Percentiles rank a stretch among this genome's conserved stretches.
phyloP scores from a whole-genome alignment of 495 filamentous ascomycete species.

The Chlorociboria aeruginascens region DNA sequence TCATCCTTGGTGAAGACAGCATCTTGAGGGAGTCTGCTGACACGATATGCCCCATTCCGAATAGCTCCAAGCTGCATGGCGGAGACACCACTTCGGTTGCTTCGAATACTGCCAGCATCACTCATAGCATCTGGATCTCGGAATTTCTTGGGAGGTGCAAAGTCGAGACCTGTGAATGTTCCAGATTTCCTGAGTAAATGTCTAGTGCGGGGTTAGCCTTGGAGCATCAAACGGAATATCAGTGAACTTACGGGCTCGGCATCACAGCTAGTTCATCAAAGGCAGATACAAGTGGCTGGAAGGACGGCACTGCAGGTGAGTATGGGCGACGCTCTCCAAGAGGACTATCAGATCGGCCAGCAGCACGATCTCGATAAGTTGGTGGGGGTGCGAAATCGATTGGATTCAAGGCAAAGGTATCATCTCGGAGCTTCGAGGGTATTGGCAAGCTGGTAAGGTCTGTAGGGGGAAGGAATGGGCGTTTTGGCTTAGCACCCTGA shows the following conservation, averaged over 20 bases:
- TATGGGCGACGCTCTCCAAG: conserved; percentile 65
- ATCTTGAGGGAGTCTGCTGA: conserved; percentile 74
- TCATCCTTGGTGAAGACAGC: conserved; percentile 73
- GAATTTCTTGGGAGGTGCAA: conserved; percentile 73
- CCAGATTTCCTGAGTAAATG: conserved; percentile 80
- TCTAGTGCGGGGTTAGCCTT: conserved; percentile 33
- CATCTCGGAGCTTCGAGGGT: conserved; percentile 76
- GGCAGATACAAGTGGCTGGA: conserved; percentile 65
- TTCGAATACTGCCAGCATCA: conserved; percentile 84
- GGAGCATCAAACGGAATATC: conserved; percentile 3
- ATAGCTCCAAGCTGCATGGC: conserved; percentile 60
- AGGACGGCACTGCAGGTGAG: conserved; percentile 52
- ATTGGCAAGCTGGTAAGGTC: conserved; percentile 70
- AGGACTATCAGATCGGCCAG: conserved; percentile 72
- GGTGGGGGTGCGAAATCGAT: conserved; percentile 82
- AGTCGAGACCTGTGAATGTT: conserved; percentile 84
- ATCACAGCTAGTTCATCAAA: conserved; percentile 79
- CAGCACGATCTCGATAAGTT: conserved; percentile 50
- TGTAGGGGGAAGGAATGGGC: conserved; percentile 59
- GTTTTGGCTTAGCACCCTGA: conserved; percentile 30
- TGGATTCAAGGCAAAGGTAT: conserved; percentile 56
- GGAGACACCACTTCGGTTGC: conserved; percentile 71
- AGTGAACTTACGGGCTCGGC: conserved; percentile 74
- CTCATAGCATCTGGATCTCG: conserved; percentile 58
- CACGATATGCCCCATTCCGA: conserved; percentile 77